Evolutionary conservation across 2,329 filamentous ascomycete genomes (phyloP).

Genomic region (Penicillium sp.): DNA sequence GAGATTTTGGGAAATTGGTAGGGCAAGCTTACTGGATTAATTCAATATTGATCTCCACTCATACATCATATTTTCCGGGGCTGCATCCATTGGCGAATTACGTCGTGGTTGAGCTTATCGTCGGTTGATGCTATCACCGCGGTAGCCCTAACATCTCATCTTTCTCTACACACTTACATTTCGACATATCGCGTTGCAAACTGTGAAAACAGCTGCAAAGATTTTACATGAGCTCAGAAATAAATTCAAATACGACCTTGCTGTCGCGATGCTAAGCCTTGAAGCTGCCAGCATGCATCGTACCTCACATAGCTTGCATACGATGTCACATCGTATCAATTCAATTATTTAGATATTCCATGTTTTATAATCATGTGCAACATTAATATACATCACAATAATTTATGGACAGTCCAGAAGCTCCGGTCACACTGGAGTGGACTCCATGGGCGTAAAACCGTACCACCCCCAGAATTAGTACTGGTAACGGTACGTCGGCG

Average conservation of each 20-base stretch:
- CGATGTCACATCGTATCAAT: background rate
- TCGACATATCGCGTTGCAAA: background rate
- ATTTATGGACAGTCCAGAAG: background rate
- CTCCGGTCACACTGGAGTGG: background rate
- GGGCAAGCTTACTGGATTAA: background rate
- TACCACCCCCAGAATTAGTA: slow-evolving; percentile 23
- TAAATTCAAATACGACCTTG: background rate
- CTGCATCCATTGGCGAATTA: background rate
- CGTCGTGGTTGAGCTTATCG: background rate
- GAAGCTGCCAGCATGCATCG: background rate
- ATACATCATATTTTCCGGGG: background rate
- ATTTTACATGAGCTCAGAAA: too few species aligned
- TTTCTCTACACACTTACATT: background rate
- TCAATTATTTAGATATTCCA: background rate
- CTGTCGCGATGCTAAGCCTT: background rate
- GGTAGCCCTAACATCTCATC: background rate
- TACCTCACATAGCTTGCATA: background rate
- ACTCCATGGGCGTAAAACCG: background rate
- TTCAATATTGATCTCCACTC: background rate
- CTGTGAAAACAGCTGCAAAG: background rate
- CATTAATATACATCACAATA: background rate
- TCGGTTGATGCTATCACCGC: background rate
- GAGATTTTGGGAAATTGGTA: slow-evolving; percentile 6
- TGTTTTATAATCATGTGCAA: background rate
- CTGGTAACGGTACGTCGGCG: slow-evolving; percentile 43